Evolutionary conservation across 2,329 filamentous ascomycete species (phyloP).

Genomic region (Cladosporium sphaerospermum): DNA sequence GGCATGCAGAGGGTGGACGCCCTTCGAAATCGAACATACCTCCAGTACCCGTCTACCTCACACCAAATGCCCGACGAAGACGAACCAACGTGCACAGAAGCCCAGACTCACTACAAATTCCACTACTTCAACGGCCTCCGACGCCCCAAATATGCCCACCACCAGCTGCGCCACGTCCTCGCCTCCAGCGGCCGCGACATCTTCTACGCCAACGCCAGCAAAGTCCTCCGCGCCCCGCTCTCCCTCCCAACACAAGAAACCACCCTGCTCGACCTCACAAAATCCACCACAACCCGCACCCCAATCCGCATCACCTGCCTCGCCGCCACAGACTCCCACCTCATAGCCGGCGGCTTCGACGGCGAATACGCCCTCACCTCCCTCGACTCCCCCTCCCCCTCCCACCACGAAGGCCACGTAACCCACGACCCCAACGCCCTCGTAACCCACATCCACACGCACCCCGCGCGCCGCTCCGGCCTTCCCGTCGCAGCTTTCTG

Average conservation of each 20-base stretch:
- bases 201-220: slow-evolving; percentile 46
- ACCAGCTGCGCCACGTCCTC: slow-evolving; percentile 54
- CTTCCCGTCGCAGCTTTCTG: slow-evolving; percentile 48
- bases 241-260: slow-evolving; percentile 37
- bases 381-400: slow-evolving; percentile 32
- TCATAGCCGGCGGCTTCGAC: slow-evolving; percentile 51
- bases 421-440: slow-evolving; percentile 48
- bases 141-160: slow-evolving; percentile 49
- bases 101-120: slow-evolving; percentile 22
- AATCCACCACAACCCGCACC: slow-evolving; percentile 32
- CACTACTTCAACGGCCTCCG: slow-evolving; percentile 34
- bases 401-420: slow-evolving; percentile 36
- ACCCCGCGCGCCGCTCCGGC: slow-evolving; percentile 40
- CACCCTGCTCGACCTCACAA: slow-evolving; percentile 44
- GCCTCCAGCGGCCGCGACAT: slow-evolving; percentile 49
- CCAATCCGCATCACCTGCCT: slow-evolving; percentile 48
- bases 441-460: slow-evolving; percentile 54
- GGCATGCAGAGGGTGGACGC: slow-evolving; percentile 20
- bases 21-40: background rate
- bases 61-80: background rate
- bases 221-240: slow-evolving; percentile 45
- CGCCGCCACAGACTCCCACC: slow-evolving; percentile 35
- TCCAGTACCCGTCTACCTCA: background rate
- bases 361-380: slow-evolving; percentile 51
- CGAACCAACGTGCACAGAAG: background rate